Conservation (phyloP, 345 rosid species). For the Salix exigua region DNA sequence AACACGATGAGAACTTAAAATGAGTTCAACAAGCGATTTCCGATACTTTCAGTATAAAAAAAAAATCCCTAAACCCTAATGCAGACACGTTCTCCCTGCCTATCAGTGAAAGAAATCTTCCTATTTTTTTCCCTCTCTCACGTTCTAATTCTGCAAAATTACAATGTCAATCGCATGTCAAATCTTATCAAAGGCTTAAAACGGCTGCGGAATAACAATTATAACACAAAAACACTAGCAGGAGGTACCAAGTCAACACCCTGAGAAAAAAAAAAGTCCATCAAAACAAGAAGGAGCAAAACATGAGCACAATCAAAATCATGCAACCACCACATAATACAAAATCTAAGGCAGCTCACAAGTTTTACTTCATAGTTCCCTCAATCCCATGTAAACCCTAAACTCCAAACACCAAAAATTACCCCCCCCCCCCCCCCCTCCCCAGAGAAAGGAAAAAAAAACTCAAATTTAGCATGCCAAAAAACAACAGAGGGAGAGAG, state of each 20-base stretch:
- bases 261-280: not conserved
- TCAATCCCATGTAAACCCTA: slow-evolving; percentile 12
- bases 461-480: not conserved
- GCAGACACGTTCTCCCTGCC: not conserved
- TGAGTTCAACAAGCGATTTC: not conserved
- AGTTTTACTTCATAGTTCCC: slow-evolving; percentile 5
- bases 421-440: too few relatives aligned
- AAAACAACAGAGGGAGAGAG: not conserved
- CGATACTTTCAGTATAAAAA: not conserved
- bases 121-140: too few relatives aligned
- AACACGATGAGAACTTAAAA: not conserved
- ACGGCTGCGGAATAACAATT: not conserved
- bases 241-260: not conserved
- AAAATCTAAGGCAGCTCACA: not conserved
- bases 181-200: not conserved
- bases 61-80: not conserved
- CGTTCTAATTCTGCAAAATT: not conserved
- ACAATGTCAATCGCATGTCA: not conserved
- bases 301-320: not conserved
- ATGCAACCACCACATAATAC: not conserved
- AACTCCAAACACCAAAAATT: not conserved
- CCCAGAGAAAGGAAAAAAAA: not conserved
- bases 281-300: not conserved
- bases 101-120: not conserved
- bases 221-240: not conserved